Evolutionary conservation across 495 filamentous ascomycete species (phyloP), one percentile per base, ranked within the genome.

Genomic region (Massariosphaeria phaeospora): DNA sequence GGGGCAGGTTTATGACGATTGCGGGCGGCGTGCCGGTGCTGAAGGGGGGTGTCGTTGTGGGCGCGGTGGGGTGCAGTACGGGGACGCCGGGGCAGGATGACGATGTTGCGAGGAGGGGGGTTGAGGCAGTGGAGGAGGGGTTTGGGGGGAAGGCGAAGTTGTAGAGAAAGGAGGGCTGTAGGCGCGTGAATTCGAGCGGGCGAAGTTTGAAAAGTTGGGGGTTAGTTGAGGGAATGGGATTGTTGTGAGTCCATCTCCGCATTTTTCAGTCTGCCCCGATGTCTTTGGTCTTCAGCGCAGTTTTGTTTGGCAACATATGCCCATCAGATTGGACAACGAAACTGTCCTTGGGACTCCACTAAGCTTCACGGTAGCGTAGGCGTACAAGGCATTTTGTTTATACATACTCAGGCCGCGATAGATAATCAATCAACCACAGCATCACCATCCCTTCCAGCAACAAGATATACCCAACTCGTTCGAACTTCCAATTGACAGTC

Each of bases 81-180:
- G 69, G 69, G 27, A 68, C 62, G 50, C 69, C 69, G 49, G 51
- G 46, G 38, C 65, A 72, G 58, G 69, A 72, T 53, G 53, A 59
- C 13, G 67, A 72, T 53, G 52, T 58, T 33, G 68, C 69, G 46
- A 52, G 29, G 46, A 66, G 56, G 5, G 69, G 69, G 15, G 62
- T 67, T 11, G 68, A 66, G 31, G 69, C 67, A 24, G 55, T 70
- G 29, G 52, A 66, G 49, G 52, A 34, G 57, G 52, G 47, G 1
- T 33, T 70, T 40, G 53, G 52, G 47, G 55, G 21, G 34, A 63
- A 55, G 41, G 46, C 61, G 25, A 70, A 69, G 59, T 52, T 69
- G 38, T 66, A 20, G 26, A 29, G 5, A n/a, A n/a, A n/a, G n/a
- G n/a, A n/a, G n/a, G n/a, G n/a, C 18, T 40, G 38, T 40, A 36